These are phyloP conservation scores for Cubamyces lactineus DNA, from an alignment of 768 basidiomycete species.

Conservation along the genomic window DNA sequence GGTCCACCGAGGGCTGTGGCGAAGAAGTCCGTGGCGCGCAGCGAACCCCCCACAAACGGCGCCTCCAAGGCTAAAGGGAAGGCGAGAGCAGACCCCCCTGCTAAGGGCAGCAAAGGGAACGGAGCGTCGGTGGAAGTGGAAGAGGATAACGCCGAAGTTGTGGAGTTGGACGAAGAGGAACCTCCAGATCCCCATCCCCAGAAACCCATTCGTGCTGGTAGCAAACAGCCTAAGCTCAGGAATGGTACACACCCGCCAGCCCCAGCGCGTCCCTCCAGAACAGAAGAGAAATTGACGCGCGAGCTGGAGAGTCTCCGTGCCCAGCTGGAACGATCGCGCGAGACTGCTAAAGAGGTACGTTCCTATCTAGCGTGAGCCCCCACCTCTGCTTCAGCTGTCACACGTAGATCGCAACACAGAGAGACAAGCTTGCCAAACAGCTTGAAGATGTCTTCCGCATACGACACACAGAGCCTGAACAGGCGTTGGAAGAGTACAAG, in stretches of 20 bases:
- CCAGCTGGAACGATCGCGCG: constrained; percentile 30
- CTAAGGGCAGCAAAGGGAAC: constrained; percentile 3
- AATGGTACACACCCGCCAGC: background rate
- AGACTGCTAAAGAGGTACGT: constrained; percentile 25
- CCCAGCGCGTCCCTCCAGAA: constrained; percentile 8
- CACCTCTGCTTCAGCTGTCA: too few species aligned
- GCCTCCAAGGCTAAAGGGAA: constrained; percentile 40
- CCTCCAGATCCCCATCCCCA: constrained; percentile 11
- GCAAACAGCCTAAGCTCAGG: constrained; percentile 21
- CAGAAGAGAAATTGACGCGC: constrained; percentile 23
- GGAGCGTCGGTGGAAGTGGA: constrained; percentile 15
- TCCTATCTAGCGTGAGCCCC: background rate
- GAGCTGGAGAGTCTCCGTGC: constrained; percentile 27
- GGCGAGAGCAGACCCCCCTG: constrained; percentile 25
- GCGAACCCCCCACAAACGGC: constrained; percentile 13
- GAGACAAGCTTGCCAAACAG: constrained; percentile 48
- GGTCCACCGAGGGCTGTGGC: constrained; percentile 11
- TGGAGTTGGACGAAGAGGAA: constrained; percentile 29
- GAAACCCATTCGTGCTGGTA: background rate
- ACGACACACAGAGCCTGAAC: constrained; percentile 69
- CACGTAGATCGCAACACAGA: constrained; percentile 27
- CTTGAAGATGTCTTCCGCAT: constrained; percentile 61
- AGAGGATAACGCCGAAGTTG: constrained; percentile 19
- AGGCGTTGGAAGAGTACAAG: constrained; percentile 50
- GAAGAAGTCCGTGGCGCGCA: constrained; percentile 18